Evolutionary conservation across 768 basidiomycete species (phyloP), one percentile per base, ranked within the genome.

Genomic region (Trametes villosa): DNA sequence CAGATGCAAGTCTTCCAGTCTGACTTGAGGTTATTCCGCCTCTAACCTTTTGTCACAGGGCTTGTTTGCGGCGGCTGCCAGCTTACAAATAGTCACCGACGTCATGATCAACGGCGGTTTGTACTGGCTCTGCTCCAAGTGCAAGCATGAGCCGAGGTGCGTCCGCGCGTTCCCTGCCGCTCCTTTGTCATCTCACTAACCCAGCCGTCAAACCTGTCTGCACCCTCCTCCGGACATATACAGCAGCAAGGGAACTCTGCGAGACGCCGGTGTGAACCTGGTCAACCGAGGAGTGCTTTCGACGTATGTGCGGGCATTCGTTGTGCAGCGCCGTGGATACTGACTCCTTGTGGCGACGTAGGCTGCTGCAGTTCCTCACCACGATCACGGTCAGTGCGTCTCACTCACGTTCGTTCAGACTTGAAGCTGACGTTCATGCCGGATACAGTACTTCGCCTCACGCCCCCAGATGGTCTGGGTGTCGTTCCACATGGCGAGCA

Each of bases 221-320:
- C 18, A 42, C 9, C n/a, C 9, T 3, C 17, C 22, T 45, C 22
- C 13, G 13, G 22, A 24, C 13, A 6, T 6, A 5, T 8, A 26
- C 15, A n/a, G 20, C 27, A 57, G 47, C 13, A 20, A 22, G n/a
- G 47, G 46, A 17, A 13, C 27, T n/a, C 1, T 53, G 27, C 56
- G 53, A 12, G 27, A 63, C 12, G 26, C 53, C 15, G 20, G 53
- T 26, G 41, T 59, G 3, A 45, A 53, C 22, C n/a, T 48, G 18
- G 53, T 63, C 31, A 63, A 58, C 33, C 51, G 62, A 2, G 57
- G 57, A 12, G 46, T 63, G 4, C 26, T 63, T 8, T 58, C 62
- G 3, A 50, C 46, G 62, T 63, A 18, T 5, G 62, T 63, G 8
- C 11, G 12, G 24, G 9, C 22, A 13, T 26, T 26, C 6, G 22